Conservation (phyloP, 257 asterid species). For the Solanum peruvianum region DNA sequence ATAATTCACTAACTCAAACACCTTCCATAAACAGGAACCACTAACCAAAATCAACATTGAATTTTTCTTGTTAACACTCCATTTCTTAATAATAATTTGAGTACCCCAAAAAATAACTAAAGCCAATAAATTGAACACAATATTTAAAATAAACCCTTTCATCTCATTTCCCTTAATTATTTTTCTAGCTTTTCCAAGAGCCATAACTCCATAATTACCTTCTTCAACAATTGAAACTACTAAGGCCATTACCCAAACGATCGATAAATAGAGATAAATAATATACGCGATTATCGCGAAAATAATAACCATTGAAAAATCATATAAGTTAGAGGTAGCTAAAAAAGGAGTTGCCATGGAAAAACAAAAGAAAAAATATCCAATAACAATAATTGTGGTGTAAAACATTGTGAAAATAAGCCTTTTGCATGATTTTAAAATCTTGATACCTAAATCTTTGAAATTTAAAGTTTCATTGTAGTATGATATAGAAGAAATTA, state of each 20-base stretch:
- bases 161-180: slow-evolving; percentile 30
- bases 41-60: background rate
- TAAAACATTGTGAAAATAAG: slow-evolving; percentile 8
- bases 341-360: background rate
- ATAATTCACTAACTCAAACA: slow-evolving; percentile 17
- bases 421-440: slow-evolving; percentile 17
- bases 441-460: slow-evolving; percentile 9
- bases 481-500: slow-evolving; percentile 21
- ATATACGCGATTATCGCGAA: background rate
- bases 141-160: slow-evolving; percentile 30
- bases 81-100: background rate
- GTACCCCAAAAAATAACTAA: background rate
- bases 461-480: background rate
- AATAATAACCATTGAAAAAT: background rate
- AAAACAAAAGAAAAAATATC: slow-evolving; percentile 9
- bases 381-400: slow-evolving; percentile 4
- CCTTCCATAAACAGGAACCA: slow-evolving; percentile 13
- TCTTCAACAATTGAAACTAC: slow-evolving; percentile 35
- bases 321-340: background rate
- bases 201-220: slow-evolving; percentile 20
- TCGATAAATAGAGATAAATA: slow-evolving; percentile 6
- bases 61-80: background rate
- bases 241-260: slow-evolving; percentile 3
- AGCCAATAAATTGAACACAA: background rate
- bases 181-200: slow-evolving; percentile 24